Percentiles rank a stretch among this genome's conserved stretches.
phyloP scores from a whole-genome alignment of 371 early-diverging fungal species.

The Mortierella sp. region DNA sequence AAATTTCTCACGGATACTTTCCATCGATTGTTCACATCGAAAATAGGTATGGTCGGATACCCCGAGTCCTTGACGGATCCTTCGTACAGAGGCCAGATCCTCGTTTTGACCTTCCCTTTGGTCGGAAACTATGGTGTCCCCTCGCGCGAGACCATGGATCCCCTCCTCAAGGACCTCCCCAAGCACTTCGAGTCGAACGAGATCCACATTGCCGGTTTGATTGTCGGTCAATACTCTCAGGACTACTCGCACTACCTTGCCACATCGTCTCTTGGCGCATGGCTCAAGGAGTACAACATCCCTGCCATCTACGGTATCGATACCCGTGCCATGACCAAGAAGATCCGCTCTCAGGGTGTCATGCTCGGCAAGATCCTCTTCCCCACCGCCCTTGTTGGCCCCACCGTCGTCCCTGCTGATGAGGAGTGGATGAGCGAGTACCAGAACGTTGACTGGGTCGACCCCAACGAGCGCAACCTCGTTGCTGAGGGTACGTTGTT shows the following conservation, averaged over 20 bases:
- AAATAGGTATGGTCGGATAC: conserved; percentile 95
- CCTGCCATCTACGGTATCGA: conserved; percentile 96
- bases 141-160: conserved; percentile 81
- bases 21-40: conserved; percentile 44
- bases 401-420: conserved; percentile 58
- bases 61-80: conserved; percentile 97
- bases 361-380: conserved; percentile 89
- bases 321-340: conserved; percentile 94
- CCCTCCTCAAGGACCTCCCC: conserved; percentile 82
- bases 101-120: conserved; percentile 93
- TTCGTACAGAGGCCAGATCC: conserved; percentile 94
- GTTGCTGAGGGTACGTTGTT: conserved; percentile 80
- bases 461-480: conserved; percentile 93
- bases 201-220: conserved; percentile 92
- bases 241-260: conserved; percentile 96
- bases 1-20: conserved; percentile 25
- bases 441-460: conserved; percentile 89
- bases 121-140: conserved; percentile 93
- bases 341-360: conserved; percentile 92
- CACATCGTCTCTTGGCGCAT: conserved; percentile 83
- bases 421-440: conserved; percentile 76
- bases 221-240: conserved; percentile 92
- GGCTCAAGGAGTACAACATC: conserved; percentile 90
- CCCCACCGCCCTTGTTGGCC: conserved; percentile 66
- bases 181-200: conserved; percentile 93